Evolutionary conservation across 1,139 yeast species (phyloP).

Genomic region (Yamadazyma atlantica): DNA sequence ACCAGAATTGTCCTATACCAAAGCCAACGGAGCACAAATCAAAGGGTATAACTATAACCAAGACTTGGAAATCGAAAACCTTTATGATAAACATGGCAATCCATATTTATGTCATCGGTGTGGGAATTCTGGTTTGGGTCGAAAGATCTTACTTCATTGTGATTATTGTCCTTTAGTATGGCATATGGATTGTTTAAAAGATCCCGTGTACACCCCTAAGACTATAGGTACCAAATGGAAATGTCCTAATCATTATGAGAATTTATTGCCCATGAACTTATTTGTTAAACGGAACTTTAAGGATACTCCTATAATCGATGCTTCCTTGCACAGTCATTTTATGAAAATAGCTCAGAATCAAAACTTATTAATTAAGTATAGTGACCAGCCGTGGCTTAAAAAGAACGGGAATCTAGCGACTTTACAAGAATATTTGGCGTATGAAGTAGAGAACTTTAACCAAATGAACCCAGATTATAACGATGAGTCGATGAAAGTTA

Average conservation of each 20-base stretch:
- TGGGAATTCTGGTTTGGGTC: conserved; percentile 61
- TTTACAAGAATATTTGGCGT: conserved; percentile 33
- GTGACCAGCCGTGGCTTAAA: conserved; percentile 58
- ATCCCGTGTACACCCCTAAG: conserved; percentile 75
- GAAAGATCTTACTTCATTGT: conserved; percentile 64
- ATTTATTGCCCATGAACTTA: conserved; percentile 39
- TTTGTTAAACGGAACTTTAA: conserved; percentile 49
- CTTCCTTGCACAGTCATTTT: conserved; percentile 40
- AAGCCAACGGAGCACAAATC: conserved; percentile 40
- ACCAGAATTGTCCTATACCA: conserved; percentile 44
- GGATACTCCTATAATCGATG: conserved; percentile 53
- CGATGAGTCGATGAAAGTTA: conserved; percentile 15
- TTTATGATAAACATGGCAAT: conserved; percentile 63
- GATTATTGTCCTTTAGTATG: conserved; percentile 86
- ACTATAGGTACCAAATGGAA: conserved; percentile 84
- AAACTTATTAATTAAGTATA: conserved; percentile 64
- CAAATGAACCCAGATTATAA: conserved; percentile 13
- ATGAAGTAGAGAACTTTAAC: conserved; percentile 26
- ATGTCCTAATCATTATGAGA: conserved; percentile 85
- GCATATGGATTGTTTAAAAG: conserved; percentile 87
- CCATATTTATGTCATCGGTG: conserved; percentile 77
- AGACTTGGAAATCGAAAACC: conserved; percentile 61
- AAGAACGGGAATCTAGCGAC: conserved; percentile 19
- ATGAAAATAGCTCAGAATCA: conserved; percentile 35
- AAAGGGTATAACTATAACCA: conserved; percentile 38